Evolutionary conservation across 1,139 yeast species (phyloP).

Genomic region (Barnettozyma hawaiiensis): DNA sequence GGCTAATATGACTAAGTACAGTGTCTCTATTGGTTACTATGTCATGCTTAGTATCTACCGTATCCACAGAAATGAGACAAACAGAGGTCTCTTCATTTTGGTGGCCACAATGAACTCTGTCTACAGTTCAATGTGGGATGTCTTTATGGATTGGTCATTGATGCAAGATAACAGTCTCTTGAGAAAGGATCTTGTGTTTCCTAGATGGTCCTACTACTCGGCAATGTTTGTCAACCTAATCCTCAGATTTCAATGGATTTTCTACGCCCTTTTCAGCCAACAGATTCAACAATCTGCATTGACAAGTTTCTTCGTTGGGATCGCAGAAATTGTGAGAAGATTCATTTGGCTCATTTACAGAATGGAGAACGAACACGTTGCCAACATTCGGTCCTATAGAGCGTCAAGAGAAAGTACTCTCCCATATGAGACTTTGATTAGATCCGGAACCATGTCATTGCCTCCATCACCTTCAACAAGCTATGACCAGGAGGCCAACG

Average conservation of each 20-base stretch:
- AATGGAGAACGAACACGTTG: constrained; percentile 93
- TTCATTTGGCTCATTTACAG: constrained; percentile 87
- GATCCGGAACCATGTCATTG: constrained; percentile 11
- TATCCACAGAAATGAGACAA: constrained; percentile 40
- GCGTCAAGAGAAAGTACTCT: constrained; percentile 84
- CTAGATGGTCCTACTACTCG: constrained; percentile 55
- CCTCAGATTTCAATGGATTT: constrained; percentile 85
- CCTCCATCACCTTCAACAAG: constrained; percentile 2
- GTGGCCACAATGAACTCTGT: constrained; percentile 73
- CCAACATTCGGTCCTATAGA: constrained; percentile 76
- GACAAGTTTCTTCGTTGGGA: constrained; percentile 78
- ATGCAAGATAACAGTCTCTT: constrained; percentile 63
- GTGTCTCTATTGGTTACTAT: constrained; percentile 61
- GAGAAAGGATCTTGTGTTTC: constrained; percentile 63
- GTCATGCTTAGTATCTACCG: constrained; percentile 77
- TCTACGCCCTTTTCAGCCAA: constrained; percentile 61
- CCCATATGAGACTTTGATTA: constrained; percentile 56
- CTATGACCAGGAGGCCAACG: constrained; percentile 10
- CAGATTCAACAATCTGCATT: constrained; percentile 86
- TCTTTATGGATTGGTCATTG: constrained; percentile 93
- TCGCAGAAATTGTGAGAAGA: constrained; percentile 77
- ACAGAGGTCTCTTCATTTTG: constrained; percentile 57
- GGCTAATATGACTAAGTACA: constrained; percentile 81
- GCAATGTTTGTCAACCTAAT: constrained; percentile 72
- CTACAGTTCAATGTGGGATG: constrained; percentile 75